Evolutionary conservation across 1,284 basidiomycete species (phyloP), one percentile per base, ranked within the genome.

Genomic region (Sanghuangporus baumii): DNA sequence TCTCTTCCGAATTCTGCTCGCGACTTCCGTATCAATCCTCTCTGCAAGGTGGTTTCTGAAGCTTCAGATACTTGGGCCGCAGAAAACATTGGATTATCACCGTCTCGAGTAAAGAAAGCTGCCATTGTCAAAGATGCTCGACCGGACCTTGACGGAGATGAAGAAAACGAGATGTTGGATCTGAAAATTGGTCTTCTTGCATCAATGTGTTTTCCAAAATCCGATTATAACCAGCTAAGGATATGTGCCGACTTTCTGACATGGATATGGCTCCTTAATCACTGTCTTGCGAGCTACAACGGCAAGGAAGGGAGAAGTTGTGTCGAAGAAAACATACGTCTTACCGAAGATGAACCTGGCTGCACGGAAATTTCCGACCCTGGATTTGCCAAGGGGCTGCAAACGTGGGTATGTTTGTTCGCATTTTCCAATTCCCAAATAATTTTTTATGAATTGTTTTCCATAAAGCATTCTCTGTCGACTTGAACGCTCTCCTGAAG

Each of bases 221-320:
- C 47, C 16, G 52, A 55, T 31, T 36, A 20, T 31, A 50, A 34
- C 20, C 59, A 64, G 43, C 43, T 64, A 8, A 60, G 59, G 38
- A 18, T 64, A 9, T 60, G 62, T 40, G 20, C 58, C 16, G 54
- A 60, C 31, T 60, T 64, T 11, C 46, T 57, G 43, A 41, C 50
- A 12, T 64, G 57, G 58, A 56, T 64, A 26, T 12, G 60, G 20
- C 46, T 56, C n/a, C 46, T 64, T 38, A 57, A 64, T 37, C 26
- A 55, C 31, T 20, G 12, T 23, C 31, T 64, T 14, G 50, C 40
- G 11, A 1, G 41, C 11, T 23, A 23, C 20, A n/a, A 40, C 14
- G 7, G 14, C 38, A 26, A 36, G 57, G 40, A 20, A 18, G 54
- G 52, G 20, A 26, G 36, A 31, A 34, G 51, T 11, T 41, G 16